Base-by-base conservation (phyloP, 2,329 filamentous ascomycete species). In the Botrytis pseudocinerea region DNA sequence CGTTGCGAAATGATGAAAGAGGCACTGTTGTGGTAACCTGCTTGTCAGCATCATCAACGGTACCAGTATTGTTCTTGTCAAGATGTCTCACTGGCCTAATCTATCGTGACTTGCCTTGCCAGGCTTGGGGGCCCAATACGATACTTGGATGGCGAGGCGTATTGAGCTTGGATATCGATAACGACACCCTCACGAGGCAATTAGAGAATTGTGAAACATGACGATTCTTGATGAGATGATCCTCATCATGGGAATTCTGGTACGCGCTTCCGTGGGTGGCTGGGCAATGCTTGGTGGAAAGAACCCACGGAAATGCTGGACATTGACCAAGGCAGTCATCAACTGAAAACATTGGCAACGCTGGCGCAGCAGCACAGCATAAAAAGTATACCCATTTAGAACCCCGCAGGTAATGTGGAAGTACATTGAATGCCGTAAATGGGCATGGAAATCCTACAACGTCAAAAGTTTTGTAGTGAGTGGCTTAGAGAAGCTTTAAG, bases 251-350 rank as follows among this genome's bases (percentile, higher is more conserved):
- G n/a, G 44, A 64, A 32, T 64, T 20, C 28, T 10, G 20, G n/a
- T 64, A 64, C 62, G 62, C 42, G 62, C 62, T 64, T 64, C 42
- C 62, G 40, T 46, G 35, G n/a, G 42, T 64, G 62, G 62, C 42
- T 46, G 40, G 42, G 40, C 10, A 46, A 46, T 46, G 62, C 62
- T 64, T 46, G 42, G 62, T 40, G 32, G 22, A 7, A 20, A 61
- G 22, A 61, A n/a, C 0, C 59, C 59, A 61, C 38, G 59, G 59
- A 22, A n/a, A n/a, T n/a, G 25, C 4, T 25, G 32, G 32, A 32
- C 59, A 5, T 61, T 25, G 59, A 38, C 59, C 59, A 25, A 38
- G 59, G 32, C 59, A 61, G 20, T 38, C 22, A 22, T 61, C 18
- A 61, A 61, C 22, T n/a, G 59, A 25, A 61, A 61, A 61, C 59